Conservation (phyloP, 495 filamentous ascomycete species). For the Articulospora tetracladia region DNA sequence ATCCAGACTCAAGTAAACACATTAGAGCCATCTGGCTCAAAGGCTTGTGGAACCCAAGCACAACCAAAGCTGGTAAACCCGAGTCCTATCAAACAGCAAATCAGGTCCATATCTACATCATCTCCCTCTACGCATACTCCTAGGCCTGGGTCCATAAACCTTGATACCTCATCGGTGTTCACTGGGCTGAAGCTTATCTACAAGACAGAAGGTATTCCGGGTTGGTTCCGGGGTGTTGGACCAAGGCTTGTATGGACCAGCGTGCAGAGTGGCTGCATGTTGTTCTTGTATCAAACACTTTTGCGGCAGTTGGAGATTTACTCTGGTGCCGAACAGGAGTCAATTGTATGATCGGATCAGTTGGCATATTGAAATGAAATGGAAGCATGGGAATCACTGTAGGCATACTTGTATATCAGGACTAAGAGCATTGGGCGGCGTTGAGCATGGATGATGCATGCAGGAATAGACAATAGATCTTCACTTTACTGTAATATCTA, state of each 20-base stretch:
- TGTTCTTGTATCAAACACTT: slow-evolving; percentile 90
- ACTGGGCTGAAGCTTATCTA: slow-evolving; percentile 86
- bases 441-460: slow-evolving; percentile 18
- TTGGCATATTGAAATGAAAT: neutral
- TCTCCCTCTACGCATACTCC: slow-evolving; percentile 76
- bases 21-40: neutral
- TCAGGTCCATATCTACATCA: slow-evolving; percentile 76
- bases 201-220: slow-evolving; percentile 76
- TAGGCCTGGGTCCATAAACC: slow-evolving; percentile 65
- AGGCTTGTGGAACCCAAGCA: slow-evolving; percentile 10
- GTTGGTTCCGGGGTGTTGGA: slow-evolving; percentile 94
- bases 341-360: slow-evolving; percentile 19
- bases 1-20: slow-evolving; percentile 89
- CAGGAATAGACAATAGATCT: slow-evolving; percentile 24
- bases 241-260: slow-evolving; percentile 96
- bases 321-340: slow-evolving; percentile 7
- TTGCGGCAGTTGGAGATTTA: slow-evolving; percentile 64
- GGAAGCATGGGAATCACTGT: slow-evolving; percentile 16
- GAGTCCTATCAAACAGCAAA: slow-evolving; percentile 37
- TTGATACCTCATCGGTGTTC: slow-evolving; percentile 85
- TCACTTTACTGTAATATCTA: slow-evolving; percentile 17
- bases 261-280: slow-evolving; percentile 94
- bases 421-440: slow-evolving; percentile 29
- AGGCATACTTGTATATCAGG: slow-evolving; percentile 19
- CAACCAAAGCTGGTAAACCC: slow-evolving; percentile 13